Evolutionary conservation across 208 protist genomes (phyloP), one percentile per base, ranked within the genome.

Genomic region (Leishmania gerbilli): DNA sequence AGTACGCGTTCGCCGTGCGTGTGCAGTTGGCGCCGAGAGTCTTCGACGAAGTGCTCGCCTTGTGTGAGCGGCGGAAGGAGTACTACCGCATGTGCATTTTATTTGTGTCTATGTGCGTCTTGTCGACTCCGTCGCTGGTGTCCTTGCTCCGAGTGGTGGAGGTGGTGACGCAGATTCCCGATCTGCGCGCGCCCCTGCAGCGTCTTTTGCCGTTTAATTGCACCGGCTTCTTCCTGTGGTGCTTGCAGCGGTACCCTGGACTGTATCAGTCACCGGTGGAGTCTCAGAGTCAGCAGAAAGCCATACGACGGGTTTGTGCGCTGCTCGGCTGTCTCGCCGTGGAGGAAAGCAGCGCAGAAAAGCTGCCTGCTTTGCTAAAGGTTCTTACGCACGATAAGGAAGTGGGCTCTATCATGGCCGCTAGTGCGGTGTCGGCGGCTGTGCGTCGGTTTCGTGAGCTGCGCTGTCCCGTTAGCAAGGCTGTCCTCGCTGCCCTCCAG

Each of bases 71-170:
- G 21, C 79, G 74, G 55, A 42, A 76, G 27, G 84, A 88, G 65
- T 94, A 92, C 78, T 76, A 87, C n/a, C 85, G 86, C 19, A 78
- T 95, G 72, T 87, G 82, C 72, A 86, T 95, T 24, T 74, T 94
- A 17, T 95, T 95, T 82, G 55, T 88, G 24, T 83, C 89, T 40
- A 97, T 95, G 94, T 95, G 94, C 69, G 78, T 90, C 3, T 74
- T 95, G 15, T 92, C 92, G 55, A 89, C 80, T 13, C 91, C 94
- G 34, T 90, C 94, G 42, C 55, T 92, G 42, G 45, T 77, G 9
- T 88, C 93, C 5, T 64, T 88, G 2, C 81, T 91, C 37, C 89
- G 92, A 27, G 87, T 90, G 40, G 69, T 89, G 31, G 89, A 93
- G 68, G 86, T 94, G 60, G 68, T 92, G 19, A 71, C 69, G 56